Evolutionary conservation across 2,329 filamentous ascomycete genomes (phyloP), one percentile per base, ranked within the genome.

Genomic region (Cytospora chrysosperma): DNA sequence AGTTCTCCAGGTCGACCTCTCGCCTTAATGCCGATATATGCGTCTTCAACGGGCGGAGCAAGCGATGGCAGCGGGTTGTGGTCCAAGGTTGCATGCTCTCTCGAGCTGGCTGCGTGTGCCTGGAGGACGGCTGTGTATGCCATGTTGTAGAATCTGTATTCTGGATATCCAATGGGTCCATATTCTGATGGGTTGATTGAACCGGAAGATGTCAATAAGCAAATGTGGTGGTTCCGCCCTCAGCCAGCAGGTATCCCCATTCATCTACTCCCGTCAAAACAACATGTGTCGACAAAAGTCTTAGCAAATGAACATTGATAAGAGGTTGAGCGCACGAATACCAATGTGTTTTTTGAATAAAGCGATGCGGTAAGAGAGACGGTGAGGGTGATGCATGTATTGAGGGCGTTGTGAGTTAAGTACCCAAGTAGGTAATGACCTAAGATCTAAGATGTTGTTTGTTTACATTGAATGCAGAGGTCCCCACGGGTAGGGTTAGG

Each of bases 1-100:
- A 10, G 19, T 40, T 30, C 56, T 67, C 66, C 52, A 40, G 73
- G 66, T 56, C 69, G 47, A 58, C 69, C 12, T 78, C 70, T 51
- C 74, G 77, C 40, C 76, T 75, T 7, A 82, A 69, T 2, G 73
- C 70, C n/a, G 72, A 68, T 27, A 83, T 67, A 12, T 80, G 76
- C 9, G 77, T 75, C 32, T 81, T 75, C 0, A 83, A 69, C 37
- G 81, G 81, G 3, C 80, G 78, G 21, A 83, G 74, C 7, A 82
- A 69, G 2, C 79, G 75, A 55, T 79, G 76, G 52, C 81, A 83
- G 61, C 79, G 73, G 56, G 78, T 75, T 6, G 81, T 78, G 5
- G 79, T 82, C 81, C 81, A 83, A 15, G 72, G 73, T 52, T 75
- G 75, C 19, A 51, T 12, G 26, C 12, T 56, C 24, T 66, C 64